Evolutionary conservation across 202 grass and related monocot genomes (phyloP).

Genomic region (Panicum virgatum): DNA sequence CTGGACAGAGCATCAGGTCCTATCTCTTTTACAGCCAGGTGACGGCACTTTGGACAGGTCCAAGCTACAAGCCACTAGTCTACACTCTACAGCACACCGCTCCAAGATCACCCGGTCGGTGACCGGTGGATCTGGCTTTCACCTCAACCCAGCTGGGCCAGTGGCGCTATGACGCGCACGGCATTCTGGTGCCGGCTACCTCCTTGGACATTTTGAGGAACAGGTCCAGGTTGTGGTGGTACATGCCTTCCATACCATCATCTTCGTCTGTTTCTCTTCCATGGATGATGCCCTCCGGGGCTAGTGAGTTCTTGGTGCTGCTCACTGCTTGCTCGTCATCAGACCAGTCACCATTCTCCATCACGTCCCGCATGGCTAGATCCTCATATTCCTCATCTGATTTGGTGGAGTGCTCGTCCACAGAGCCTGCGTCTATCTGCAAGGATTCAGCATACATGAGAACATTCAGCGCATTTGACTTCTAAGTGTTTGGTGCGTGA

Average conservation of each 20-base stretch:
- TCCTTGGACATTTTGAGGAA: conserved; percentile 56
- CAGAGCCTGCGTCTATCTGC: conserved; percentile 84
- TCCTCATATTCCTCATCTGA: conserved; percentile 94
- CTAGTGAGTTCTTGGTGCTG: background rate
- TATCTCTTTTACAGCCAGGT: background rate
- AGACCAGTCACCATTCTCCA: conserved; percentile 53
- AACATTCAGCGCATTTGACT: conserved; percentile 8
- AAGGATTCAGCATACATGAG: background rate
- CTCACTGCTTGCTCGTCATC: conserved; percentile 45
- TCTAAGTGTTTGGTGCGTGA: background rate
- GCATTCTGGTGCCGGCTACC: conserved; percentile 36
- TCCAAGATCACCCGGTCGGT: background rate
- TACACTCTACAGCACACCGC: background rate
- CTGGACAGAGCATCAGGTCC: conserved; percentile 8
- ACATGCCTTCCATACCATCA: background rate
- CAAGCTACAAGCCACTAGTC: background rate
- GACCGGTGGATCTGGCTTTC: background rate
- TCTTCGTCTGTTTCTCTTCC: background rate
- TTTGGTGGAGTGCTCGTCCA: conserved; percentile 84
- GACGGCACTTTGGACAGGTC: background rate
- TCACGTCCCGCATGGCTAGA: conserved; percentile 72
- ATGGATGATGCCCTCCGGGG: conserved; percentile 5
- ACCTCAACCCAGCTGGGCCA: background rate
- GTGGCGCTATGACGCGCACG: background rate
- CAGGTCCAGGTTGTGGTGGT: conserved; percentile 52